Percentiles rank a stretch among this genome's conserved stretches.
These are phyloP conservation scores for Prunus davidiana DNA, from an alignment of 306 rosid genomes.

Conservation along the genomic window DNA sequence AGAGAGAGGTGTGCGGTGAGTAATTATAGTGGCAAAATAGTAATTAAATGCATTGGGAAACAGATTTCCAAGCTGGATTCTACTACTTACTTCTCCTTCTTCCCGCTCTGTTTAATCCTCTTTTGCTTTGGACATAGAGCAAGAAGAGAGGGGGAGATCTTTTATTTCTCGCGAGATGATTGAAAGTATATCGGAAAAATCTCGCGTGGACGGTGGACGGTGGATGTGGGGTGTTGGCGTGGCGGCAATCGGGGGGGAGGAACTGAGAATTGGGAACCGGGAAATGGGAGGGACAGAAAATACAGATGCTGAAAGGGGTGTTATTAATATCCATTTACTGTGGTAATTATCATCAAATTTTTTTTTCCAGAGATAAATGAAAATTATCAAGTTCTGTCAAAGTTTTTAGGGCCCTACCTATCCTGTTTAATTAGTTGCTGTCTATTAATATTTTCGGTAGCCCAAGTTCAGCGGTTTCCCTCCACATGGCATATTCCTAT, in stretches of 20 bases:
- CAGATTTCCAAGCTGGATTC: neutral
- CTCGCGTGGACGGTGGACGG: neutral
- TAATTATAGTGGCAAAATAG: slow-evolving; percentile 27
- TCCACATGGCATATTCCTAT: neutral
- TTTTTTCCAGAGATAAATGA: no score
- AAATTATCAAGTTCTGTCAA: no score
- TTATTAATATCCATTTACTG: neutral
- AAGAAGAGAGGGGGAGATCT: neutral
- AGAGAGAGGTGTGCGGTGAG: slow-evolving; percentile 3
- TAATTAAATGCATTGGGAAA: slow-evolving; percentile 18
- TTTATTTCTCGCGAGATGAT: neutral
- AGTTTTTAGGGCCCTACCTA: no score
- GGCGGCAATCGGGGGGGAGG: neutral
- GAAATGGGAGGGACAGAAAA: neutral
- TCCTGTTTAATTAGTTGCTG: neutral
- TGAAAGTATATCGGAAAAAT: neutral
- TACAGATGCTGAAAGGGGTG: neutral
- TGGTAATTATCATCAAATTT: no score
- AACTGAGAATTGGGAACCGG: neutral
- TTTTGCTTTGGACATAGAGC: neutral
- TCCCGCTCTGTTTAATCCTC: no score
- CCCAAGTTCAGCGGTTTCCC: neutral
- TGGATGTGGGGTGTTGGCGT: neutral
- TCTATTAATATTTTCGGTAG: neutral
- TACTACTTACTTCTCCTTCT: neutral